A percentile compares a stretch with the other conserved stretches of the same genome.
phyloP scores from a whole-genome alignment of 495 filamentous ascomycete species.

The Lasiosphaeria miniovina region DNA sequence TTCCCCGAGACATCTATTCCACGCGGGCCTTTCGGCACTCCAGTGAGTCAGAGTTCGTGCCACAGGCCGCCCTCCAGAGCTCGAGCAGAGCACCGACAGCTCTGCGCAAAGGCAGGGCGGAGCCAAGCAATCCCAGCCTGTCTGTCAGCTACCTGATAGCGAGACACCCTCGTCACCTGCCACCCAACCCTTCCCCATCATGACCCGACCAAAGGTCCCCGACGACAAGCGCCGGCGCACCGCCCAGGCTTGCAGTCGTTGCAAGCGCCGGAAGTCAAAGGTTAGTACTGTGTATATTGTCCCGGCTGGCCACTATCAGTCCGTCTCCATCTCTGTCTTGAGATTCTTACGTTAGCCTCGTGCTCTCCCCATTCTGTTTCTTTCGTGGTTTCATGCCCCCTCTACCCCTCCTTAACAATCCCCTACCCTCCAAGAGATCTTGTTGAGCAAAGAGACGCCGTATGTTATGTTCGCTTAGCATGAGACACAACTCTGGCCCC shows the following conservation, averaged over 20 bases:
- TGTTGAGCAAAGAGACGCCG: no score
- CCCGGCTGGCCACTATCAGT: conserved; percentile 8
- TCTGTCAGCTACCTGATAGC: conserved; percentile 35
- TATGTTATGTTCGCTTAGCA: conserved; percentile 18
- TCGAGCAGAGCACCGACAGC: no score
- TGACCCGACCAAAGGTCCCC: conserved; percentile 62
- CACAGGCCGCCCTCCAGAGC: no score
- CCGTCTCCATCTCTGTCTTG: conserved; percentile 8
- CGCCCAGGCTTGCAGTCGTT: conserved; percentile 70
- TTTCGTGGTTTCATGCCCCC: no score
- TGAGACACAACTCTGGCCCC: conserved; percentile 17
- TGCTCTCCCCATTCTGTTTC: neutral
- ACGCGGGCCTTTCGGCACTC: no score
- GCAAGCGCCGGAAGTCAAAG: conserved; percentile 78
- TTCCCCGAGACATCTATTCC: no score
- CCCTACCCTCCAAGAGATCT: neutral
- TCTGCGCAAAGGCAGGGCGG: no score
- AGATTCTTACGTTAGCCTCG: conserved; percentile 14
- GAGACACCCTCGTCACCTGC: conserved; percentile 24
- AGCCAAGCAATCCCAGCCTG: no score
- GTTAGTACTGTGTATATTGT: no score
- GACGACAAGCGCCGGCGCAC: conserved; percentile 63
- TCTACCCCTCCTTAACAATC: no score
- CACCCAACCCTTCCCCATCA: conserved; percentile 32
- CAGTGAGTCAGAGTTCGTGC: no score